A percentile compares a stretch with the other conserved stretches of the same genome.
Conservation (phyloP, 164 flowering plant species). For the Macadamia tetraphylla region DNA sequence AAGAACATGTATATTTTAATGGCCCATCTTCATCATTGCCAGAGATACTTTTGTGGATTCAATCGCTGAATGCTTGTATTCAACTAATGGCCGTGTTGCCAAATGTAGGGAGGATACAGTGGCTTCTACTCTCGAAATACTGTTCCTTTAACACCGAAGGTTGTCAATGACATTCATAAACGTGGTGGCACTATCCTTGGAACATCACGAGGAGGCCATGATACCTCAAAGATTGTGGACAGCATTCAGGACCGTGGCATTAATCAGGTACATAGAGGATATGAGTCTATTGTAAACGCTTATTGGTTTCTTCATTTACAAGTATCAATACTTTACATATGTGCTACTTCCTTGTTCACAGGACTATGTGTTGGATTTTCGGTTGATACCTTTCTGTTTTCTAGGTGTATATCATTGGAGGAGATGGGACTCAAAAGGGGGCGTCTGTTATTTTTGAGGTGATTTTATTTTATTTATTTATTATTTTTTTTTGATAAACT, state of each 20-base stretch:
- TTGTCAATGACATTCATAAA: slow-evolving; percentile 86
- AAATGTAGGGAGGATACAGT: slow-evolving; percentile 83
- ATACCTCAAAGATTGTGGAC: slow-evolving; percentile 80
- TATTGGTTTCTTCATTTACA: no score
- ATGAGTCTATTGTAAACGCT: not conserved
- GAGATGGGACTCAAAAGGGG: slow-evolving; percentile 94
- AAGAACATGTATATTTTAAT: not conserved
- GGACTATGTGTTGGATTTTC: not conserved
- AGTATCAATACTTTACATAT: no score
- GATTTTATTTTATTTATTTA: not conserved
- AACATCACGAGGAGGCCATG: slow-evolving; percentile 92
- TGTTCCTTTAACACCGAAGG: slow-evolving; percentile 57
- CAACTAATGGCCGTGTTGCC: slow-evolving; percentile 7
- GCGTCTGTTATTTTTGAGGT: slow-evolving; percentile 88
- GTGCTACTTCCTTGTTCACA: no score
- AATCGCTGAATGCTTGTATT: not conserved
- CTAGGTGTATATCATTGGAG: slow-evolving; percentile 89
- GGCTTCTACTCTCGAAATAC: slow-evolving; percentile 89
- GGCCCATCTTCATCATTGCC: not conserved
- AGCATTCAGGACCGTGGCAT: slow-evolving; percentile 93
- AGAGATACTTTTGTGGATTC: not conserved
- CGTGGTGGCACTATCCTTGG: slow-evolving; percentile 96
- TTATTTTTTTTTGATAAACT: not conserved
- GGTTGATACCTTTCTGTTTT: slow-evolving; percentile 5
- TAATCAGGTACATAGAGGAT: slow-evolving; percentile 58